Evolutionary conservation across 2,329 filamentous ascomycete species (phyloP).

Genomic region (Xylaria sp.): DNA sequence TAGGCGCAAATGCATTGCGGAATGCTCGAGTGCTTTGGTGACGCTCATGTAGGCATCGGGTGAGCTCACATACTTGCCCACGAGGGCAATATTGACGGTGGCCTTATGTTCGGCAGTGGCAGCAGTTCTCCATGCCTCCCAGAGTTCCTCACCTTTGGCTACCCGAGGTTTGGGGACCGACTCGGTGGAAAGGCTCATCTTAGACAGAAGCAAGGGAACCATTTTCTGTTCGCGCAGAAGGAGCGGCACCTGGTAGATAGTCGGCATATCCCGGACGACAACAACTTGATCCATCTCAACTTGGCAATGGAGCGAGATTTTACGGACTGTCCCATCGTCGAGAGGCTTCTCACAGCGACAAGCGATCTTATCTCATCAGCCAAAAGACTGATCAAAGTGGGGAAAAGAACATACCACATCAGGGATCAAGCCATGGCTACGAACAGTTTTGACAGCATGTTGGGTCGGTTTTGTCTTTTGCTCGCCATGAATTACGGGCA

Average conservation of each 20-base stretch:
- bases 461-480: constrained; percentile 99
- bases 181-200: constrained; percentile 67
- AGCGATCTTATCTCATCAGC: constrained; percentile 71
- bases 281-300: constrained; percentile 87
- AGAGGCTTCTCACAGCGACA: constrained; percentile 87
- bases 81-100: constrained; percentile 81
- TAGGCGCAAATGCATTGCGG: constrained; percentile 83
- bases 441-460: constrained; percentile 83
- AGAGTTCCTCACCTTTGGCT: constrained; percentile 73
- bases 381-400: constrained; percentile 20
- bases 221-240: constrained; percentile 86
- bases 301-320: constrained; percentile 91
- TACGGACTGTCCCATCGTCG: constrained; percentile 77
- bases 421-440: constrained; percentile 79
- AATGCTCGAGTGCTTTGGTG: constrained; percentile 87
- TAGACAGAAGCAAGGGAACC: constrained; percentile 69
- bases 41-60: constrained; percentile 89
- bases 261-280: constrained; percentile 87
- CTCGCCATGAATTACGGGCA: constrained; percentile 76
- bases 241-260: constrained; percentile 95
- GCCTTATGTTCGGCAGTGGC: constrained; percentile 73
- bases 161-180: constrained; percentile 65
- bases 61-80: constrained; percentile 89
- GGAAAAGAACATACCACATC: constrained; percentile 65
- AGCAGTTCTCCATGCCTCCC: constrained; percentile 83